These are phyloP conservation scores for Fraxinus sp. DNA, from an alignment of 305 asterid species.

Conservation along the genomic window DNA sequence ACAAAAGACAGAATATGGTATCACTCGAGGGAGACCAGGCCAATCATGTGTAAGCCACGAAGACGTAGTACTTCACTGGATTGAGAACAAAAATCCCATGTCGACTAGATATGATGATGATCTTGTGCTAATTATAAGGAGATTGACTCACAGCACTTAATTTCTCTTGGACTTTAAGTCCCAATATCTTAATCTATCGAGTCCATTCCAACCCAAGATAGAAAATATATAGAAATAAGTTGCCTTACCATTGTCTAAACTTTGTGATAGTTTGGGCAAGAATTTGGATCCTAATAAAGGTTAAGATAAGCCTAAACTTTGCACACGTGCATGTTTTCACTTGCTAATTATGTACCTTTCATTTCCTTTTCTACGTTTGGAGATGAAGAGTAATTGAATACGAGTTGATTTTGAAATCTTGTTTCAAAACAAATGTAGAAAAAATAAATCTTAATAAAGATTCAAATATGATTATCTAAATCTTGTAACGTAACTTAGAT, in stretches of 20 bases:
- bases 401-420: background rate
- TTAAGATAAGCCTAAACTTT: background rate
- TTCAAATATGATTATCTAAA: slow-evolving; percentile 28
- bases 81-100: background rate
- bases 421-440: background rate
- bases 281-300: background rate
- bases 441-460: slow-evolving; percentile 15
- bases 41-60: background rate
- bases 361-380: slow-evolving; percentile 5
- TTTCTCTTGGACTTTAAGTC: background rate
- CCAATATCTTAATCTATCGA: background rate
- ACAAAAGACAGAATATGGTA: background rate
- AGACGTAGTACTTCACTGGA: background rate
- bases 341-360: background rate
- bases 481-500: slow-evolving; percentile 10
- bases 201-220: background rate
- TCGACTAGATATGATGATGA: background rate
- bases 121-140: background rate
- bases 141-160: background rate
- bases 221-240: background rate
- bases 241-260: background rate
- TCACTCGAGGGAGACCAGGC: background rate
- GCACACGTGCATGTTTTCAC: background rate
- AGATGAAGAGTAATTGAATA: background rate
- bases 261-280: background rate